A percentile compares a stretch with the other conserved stretches of the same genome.
phyloP scores from a whole-genome alignment of 345 rosid genomes.

The Brassica incana region DNA sequence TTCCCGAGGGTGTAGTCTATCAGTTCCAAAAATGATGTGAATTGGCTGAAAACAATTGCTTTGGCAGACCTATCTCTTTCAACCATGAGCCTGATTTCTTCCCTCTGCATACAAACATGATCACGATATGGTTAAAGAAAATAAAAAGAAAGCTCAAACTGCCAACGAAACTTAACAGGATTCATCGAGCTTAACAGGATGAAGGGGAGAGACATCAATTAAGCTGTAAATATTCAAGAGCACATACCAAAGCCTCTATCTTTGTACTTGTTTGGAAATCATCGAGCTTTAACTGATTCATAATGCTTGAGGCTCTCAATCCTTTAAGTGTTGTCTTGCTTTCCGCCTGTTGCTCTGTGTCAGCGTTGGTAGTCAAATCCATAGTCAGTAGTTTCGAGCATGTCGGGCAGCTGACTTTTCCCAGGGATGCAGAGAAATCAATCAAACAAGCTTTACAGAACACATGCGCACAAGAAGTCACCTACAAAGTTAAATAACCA shows the following conservation, averaged over 20 bases:
- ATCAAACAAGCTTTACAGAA: slow-evolving; percentile 93
- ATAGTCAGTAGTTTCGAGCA: slow-evolving; percentile 73
- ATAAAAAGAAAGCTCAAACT: too few species aligned
- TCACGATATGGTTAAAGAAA: too few species aligned
- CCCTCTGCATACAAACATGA: slow-evolving; percentile 56
- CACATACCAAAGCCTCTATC: slow-evolving; percentile 92
- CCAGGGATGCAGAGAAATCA: slow-evolving; percentile 62
- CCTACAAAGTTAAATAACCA: slow-evolving; percentile 47
- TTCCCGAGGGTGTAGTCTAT: slow-evolving; percentile 74
- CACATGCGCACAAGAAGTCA: slow-evolving; percentile 72
- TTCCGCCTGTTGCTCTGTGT: slow-evolving; percentile 45
- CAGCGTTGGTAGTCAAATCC: slow-evolving; percentile 61
- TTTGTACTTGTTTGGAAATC: slow-evolving; percentile 97
- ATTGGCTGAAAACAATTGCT: slow-evolving; percentile 97
- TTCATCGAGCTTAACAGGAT: too few species aligned
- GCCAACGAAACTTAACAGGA: too few species aligned
- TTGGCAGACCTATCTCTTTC: slow-evolving; percentile 98
- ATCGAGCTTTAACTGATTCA: slow-evolving; percentile 70
- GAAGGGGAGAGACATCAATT: too few species aligned
- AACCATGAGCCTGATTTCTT: slow-evolving; percentile 90
- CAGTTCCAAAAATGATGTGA: slow-evolving; percentile 91
- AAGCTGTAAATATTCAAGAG: background rate
- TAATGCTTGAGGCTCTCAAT: slow-evolving; percentile 75
- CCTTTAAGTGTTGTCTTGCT: slow-evolving; percentile 67
- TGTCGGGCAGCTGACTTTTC: slow-evolving; percentile 71